A percentile compares a stretch with the other conserved stretches of the same genome.
phyloP scores from a whole-genome alignment of 208 protist genomes.

The Acanthamoeba pearcei region DNA sequence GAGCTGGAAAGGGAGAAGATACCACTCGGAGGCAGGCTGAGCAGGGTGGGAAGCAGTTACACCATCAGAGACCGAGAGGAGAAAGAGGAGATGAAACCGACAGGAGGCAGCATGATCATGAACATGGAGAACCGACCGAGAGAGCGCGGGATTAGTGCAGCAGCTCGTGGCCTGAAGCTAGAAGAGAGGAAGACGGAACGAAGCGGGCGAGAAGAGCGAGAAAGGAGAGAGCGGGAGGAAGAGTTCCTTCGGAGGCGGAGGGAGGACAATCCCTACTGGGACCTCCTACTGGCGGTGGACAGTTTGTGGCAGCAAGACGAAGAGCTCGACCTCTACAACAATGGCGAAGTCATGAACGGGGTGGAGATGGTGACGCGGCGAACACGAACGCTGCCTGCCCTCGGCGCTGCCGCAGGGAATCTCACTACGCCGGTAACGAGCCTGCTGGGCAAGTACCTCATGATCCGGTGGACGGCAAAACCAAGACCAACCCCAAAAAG shows the following conservation, averaged over 20 bases:
- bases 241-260: not conserved
- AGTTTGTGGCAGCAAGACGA: not conserved
- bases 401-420: not conserved
- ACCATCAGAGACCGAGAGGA: not conserved
- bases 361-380: not conserved
- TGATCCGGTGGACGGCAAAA: constrained; percentile 11
- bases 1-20: not conserved
- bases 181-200: not conserved
- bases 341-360: not conserved
- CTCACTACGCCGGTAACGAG: not conserved
- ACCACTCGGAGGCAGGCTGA: not conserved
- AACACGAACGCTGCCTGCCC: not conserved
- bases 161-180: not conserved
- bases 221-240: not conserved
- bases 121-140: not conserved
- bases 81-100: not conserved
- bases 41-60: not conserved
- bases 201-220: not conserved
- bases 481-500: not conserved
- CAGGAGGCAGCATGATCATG: constrained; percentile 10
- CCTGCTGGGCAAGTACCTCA: constrained; percentile 26
- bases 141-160: not conserved
- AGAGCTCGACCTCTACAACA: not conserved
- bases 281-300: not conserved
- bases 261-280: not conserved